These are phyloP conservation scores for Coemansia brasiliensis DNA, from an alignment of 192 early-diverging fungal species.

Conservation along the genomic window DNA sequence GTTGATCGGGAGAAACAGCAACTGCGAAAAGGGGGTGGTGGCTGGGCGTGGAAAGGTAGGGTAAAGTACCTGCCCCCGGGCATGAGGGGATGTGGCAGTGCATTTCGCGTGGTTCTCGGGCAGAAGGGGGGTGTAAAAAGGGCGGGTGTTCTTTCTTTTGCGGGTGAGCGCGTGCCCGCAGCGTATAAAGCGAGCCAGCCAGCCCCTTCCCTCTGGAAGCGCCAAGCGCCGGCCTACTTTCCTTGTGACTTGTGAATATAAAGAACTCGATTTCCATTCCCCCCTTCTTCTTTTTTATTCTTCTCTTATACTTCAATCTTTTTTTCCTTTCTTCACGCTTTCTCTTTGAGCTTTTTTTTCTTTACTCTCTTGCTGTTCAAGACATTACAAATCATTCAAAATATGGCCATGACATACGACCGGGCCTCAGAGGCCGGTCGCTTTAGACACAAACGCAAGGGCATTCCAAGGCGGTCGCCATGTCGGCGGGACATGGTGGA, in stretches of 20 bases:
- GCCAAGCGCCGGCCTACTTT: constrained; percentile 9
- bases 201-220: not conserved
- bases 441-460: constrained; percentile 52
- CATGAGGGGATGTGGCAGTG: not conserved
- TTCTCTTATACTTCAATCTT: constrained; percentile 1
- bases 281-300: constrained; percentile 4
- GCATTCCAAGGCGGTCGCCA: constrained; percentile 53
- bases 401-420: constrained; percentile 35
- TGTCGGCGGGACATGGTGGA: constrained; percentile 53
- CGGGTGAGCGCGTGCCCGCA: constrained; percentile 18
- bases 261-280: constrained; percentile 14
- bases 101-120: constrained; percentile 4
- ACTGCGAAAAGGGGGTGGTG: constrained; percentile 3
- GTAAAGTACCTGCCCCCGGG: not conserved
- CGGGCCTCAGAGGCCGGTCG: constrained; percentile 19
- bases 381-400: not conserved
- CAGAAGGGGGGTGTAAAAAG: constrained; percentile 4
- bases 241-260: constrained; percentile 21
- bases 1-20: constrained; percentile 11
- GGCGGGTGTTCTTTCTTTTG: not conserved
- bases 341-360: not conserved
- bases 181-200: constrained; percentile 10
- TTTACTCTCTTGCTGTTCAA: not conserved
- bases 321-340: not conserved
- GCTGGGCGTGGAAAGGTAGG: not conserved